A percentile compares a stretch with the other conserved stretches of the same genome.
Conservation (phyloP, 2,329 filamentous ascomycete genomes). For the Xylariales sp. region DNA sequence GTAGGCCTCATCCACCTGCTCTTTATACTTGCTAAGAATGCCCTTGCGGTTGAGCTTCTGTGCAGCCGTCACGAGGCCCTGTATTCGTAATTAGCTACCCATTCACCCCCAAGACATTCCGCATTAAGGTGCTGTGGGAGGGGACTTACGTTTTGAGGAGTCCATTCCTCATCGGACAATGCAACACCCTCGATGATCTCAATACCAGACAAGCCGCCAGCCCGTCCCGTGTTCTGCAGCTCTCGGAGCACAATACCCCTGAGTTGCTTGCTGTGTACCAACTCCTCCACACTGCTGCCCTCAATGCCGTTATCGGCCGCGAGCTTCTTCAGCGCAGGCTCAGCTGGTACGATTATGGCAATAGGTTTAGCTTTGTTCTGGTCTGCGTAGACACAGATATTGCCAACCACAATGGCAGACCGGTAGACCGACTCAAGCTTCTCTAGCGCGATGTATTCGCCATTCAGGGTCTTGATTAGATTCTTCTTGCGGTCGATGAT, state of each 20-base stretch:
- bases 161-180: conserved; percentile 79
- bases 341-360: conserved; percentile 67
- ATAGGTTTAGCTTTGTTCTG: conserved; percentile 63
- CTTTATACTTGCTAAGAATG: conserved; percentile 71
- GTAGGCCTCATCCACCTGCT: conserved; percentile 72
- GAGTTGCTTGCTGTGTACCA: conserved; percentile 75
- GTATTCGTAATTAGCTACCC: conserved; percentile 45
- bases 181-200: conserved; percentile 79
- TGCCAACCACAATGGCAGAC: conserved; percentile 61
- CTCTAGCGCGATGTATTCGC: conserved; percentile 86
- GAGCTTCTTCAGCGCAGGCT: conserved; percentile 66
- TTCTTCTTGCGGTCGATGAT: conserved; percentile 93
- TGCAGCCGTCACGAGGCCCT: conserved; percentile 75
- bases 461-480: conserved; percentile 83
- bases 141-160: conserved; percentile 74
- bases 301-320: conserved; percentile 60
- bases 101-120: neutral
- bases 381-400: conserved; percentile 68
- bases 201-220: conserved; percentile 72
- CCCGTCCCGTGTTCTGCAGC: conserved; percentile 69
- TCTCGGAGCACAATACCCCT: conserved; percentile 72
- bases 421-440: conserved; percentile 70
- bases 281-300: conserved; percentile 71
- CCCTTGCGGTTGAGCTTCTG: conserved; percentile 79
- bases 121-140: neutral